Evolutionary conservation across 2,329 filamentous ascomycete species (phyloP).

Genomic region (Arthrobotrys entomopaga): DNA sequence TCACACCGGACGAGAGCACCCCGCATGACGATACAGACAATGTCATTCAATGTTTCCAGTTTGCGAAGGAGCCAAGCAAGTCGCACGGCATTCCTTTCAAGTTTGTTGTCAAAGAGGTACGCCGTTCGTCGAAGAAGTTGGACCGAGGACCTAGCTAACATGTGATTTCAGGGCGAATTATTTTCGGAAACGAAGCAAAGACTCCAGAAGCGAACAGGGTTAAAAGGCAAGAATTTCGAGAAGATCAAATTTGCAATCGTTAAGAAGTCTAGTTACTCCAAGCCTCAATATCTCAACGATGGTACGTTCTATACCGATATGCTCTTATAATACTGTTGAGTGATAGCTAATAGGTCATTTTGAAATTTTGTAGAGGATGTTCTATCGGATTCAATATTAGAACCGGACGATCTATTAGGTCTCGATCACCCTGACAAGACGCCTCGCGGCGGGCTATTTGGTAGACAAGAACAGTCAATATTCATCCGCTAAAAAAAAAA

Average conservation of each 20-base stretch:
- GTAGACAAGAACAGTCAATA: constrained; percentile 58
- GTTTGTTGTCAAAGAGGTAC: constrained; percentile 83
- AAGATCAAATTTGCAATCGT: constrained; percentile 96
- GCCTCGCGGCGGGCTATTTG: constrained; percentile 57
- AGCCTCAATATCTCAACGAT: constrained; percentile 84
- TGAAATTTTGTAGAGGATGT: constrained; percentile 67
- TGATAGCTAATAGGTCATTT: constrained; percentile 39
- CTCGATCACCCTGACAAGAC: constrained; percentile 74
- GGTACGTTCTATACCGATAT: constrained; percentile 66
- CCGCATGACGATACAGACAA: constrained; percentile 72
- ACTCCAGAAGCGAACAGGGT: constrained; percentile 88
- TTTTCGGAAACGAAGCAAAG: constrained; percentile 94
- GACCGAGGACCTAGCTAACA: constrained; percentile 7
- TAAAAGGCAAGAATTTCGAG: constrained; percentile 98
- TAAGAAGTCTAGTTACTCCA: constrained; percentile 75
- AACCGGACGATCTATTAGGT: constrained; percentile 72
- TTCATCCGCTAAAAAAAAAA: constrained; percentile 57
- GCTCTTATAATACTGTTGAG: neutral
- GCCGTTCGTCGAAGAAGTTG: constrained; percentile 56
- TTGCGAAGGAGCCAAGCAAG: constrained; percentile 86
- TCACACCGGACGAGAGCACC: constrained; percentile 76
- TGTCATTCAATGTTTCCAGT: constrained; percentile 86
- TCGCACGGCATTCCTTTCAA: constrained; percentile 90
- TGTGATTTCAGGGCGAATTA: constrained; percentile 72
- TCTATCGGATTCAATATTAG: constrained; percentile 67